Conservation (phyloP, 169 alveolate species). For the Plasmodium malariae region DNA sequence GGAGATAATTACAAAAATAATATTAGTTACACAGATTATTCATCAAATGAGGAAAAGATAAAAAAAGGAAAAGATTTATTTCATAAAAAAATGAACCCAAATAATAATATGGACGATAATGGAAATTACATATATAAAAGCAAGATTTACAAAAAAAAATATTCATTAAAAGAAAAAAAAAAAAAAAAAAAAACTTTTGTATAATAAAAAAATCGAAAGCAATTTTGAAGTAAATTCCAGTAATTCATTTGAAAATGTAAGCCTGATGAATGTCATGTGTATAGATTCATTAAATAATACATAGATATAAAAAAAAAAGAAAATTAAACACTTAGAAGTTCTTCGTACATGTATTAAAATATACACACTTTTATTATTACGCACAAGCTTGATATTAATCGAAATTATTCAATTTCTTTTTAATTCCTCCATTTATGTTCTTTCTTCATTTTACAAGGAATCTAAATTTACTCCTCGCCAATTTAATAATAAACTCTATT, state of each 20-base stretch:
- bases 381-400: neutral
- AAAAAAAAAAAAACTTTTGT: conserved; percentile 32
- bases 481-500: too few species aligned
- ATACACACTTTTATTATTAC: neutral
- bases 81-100: conserved; percentile 8
- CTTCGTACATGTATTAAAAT: neutral
- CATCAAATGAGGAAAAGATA: conserved; percentile 9
- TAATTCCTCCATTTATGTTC: neutral
- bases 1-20: conserved; percentile 3
- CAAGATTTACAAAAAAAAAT: conserved; percentile 44
- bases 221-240: conserved; percentile 46
- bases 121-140: conserved; percentile 27
- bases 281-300: conserved; percentile 55
- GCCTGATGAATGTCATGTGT: conserved; percentile 57
- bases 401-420: neutral
- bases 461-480: too few species aligned
- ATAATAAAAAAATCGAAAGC: neutral
- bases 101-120: neutral
- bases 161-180: conserved; percentile 49
- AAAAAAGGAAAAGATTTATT: neutral
- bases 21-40: neutral
- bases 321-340: neutral
- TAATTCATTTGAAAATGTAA: conserved; percentile 44
- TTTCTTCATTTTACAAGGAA: too few species aligned
- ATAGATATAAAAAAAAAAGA: neutral